Evolutionary conservation across 306 rosid genomes (phyloP).

Genomic region (Astragalus glycyphyllos): DNA sequence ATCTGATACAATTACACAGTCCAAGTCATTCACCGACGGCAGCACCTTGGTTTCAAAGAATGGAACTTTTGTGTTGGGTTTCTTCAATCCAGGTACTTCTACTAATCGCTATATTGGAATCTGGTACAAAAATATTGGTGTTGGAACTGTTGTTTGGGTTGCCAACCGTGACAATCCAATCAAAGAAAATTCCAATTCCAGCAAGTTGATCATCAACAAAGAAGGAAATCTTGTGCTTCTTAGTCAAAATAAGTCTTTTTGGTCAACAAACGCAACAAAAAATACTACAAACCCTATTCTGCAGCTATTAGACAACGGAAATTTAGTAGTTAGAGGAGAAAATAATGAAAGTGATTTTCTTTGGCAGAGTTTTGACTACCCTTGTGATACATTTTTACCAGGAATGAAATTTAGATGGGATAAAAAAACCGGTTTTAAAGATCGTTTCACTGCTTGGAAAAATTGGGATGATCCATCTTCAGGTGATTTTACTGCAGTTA

Average conservation of each 20-base stretch:
- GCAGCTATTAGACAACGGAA: conserved; percentile 55
- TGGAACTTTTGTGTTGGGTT: conserved; percentile 31
- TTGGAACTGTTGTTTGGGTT: conserved; percentile 18
- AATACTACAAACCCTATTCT: neutral
- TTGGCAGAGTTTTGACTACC: conserved; percentile 73
- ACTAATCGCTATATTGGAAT: conserved; percentile 17
- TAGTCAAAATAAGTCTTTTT: neutral
- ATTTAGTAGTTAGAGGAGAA: conserved; percentile 49
- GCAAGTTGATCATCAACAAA: neutral
- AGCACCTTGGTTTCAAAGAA: conserved; percentile 28
- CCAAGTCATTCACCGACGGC: neutral
- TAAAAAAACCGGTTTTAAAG: conserved; percentile 37
- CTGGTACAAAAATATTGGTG: conserved; percentile 2
- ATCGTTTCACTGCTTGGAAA: conserved; percentile 58
- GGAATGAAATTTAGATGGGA: conserved; percentile 55
- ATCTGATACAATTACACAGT: neutral
- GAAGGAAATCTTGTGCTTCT: conserved; percentile 9
- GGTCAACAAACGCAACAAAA: conserved; percentile 25
- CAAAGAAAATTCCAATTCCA: conserved; percentile 7
- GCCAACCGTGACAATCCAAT: conserved; percentile 34
- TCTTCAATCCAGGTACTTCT: conserved; percentile 6
- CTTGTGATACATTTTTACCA: conserved; percentile 56
- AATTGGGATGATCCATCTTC: conserved; percentile 56
- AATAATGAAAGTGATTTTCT: conserved; percentile 32
- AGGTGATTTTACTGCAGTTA: conserved; percentile 41